phyloP scores from a whole-genome alignment of 352 stramenopile species.

The Pythium grandisporangium region DNA sequence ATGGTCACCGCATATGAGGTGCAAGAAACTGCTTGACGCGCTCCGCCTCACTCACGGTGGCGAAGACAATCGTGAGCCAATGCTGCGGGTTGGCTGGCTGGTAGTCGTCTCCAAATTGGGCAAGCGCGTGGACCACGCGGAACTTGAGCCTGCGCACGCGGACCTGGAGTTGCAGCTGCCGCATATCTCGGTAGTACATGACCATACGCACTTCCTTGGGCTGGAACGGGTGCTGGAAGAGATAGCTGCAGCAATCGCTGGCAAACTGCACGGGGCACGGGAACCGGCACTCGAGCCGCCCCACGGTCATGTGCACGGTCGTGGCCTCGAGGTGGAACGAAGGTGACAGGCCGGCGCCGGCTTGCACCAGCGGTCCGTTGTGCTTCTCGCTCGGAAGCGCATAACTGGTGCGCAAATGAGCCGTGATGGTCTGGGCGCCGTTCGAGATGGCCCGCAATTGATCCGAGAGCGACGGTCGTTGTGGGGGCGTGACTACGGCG shows the following conservation, averaged over 20 bases:
- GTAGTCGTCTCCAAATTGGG: conserved; percentile 63
- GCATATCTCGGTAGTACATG: conserved; percentile 73
- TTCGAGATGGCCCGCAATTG: conserved; percentile 54
- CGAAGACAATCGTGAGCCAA: conserved; percentile 41
- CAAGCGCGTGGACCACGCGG: conserved; percentile 22
- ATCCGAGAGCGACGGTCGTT: conserved; percentile 37
- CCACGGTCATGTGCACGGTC: conserved; percentile 36
- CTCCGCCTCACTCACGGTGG: conserved; percentile 25
- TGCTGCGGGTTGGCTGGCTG: conserved; percentile 46
- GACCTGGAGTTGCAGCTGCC: conserved; percentile 24
- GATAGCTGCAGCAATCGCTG: conserved; percentile 40
- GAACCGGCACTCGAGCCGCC: conserved; percentile 52
- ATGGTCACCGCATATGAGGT: too few species aligned
- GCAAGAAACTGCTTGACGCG: conserved; percentile 33
- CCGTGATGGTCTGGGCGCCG: conserved; percentile 33
- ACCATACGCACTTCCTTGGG: conserved; percentile 60
- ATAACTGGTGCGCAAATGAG: conserved; percentile 32
- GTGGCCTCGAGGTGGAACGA: conserved; percentile 23
- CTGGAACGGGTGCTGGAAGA: conserved; percentile 69
- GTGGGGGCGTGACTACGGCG: not conserved
- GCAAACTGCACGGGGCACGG: conserved; percentile 45
- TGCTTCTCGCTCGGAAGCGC: too few species aligned
- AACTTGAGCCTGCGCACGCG: conserved; percentile 39
- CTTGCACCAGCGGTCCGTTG: not conserved
- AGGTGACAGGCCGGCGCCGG: not conserved